A percentile compares a stretch with the other conserved stretches of the same genome.
phyloP scores from a whole-genome alignment of 257 asterid species.

The Penstemon barbatus region DNA sequence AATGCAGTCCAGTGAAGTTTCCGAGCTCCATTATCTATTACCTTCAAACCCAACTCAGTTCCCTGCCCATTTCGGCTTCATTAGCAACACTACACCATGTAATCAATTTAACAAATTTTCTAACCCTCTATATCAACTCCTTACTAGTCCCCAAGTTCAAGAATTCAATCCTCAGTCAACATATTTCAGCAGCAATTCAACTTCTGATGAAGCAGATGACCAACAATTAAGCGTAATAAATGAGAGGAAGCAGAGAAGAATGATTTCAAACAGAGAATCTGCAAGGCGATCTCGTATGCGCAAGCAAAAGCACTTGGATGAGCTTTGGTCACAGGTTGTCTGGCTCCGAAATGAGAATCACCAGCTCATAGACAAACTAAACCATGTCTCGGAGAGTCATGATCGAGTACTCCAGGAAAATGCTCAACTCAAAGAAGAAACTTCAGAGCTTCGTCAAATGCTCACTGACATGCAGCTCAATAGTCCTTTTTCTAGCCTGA shows the following conservation, averaged over 20 bases:
- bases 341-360: slow-evolving; percentile 84
- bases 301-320: slow-evolving; percentile 83
- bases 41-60: slow-evolving; percentile 53
- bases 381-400: slow-evolving; percentile 58
- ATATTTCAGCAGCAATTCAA: slow-evolving; percentile 74
- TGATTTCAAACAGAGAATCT: slow-evolving; percentile 88
- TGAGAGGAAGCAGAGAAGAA: slow-evolving; percentile 83
- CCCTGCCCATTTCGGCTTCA: slow-evolving; percentile 44
- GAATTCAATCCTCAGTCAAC: slow-evolving; percentile 59
- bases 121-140: slow-evolving; percentile 50
- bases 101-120: slow-evolving; percentile 44
- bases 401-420: slow-evolving; percentile 65
- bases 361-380: slow-evolving; percentile 63
- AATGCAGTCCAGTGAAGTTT: slow-evolving; percentile 70
- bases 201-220: slow-evolving; percentile 89
- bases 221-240: slow-evolving; percentile 62
- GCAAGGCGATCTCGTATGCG: slow-evolving; percentile 94
- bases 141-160: slow-evolving; percentile 52
- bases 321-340: slow-evolving; percentile 85
- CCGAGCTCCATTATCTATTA: slow-evolving; percentile 54
- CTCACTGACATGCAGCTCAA: slow-evolving; percentile 58
- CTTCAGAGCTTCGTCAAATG: slow-evolving; percentile 73
- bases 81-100: slow-evolving; percentile 33
- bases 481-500: slow-evolving; percentile 49
- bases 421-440: slow-evolving; percentile 65